Evolutionary conservation across 805 yeast genomes (phyloP), one percentile per base, ranked within the genome.

Genomic region (Hanseniaspora singularis): DNA sequence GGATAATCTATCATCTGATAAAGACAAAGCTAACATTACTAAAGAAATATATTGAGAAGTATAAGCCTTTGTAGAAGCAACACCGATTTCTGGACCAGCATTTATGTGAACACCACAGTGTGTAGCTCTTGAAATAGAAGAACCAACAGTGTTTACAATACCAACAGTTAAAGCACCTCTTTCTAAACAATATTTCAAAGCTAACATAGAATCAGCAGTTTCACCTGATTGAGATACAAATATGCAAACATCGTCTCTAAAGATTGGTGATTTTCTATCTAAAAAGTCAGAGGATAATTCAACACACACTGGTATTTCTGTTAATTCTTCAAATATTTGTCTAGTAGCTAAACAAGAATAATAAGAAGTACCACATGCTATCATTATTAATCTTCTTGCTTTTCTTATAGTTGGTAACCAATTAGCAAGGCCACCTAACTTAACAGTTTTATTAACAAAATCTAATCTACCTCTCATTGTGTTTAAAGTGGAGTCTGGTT

Each of bases 21-120:
- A 73, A n/a, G 89, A 85, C 46, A 92, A 73, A 1, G 97, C 97
- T 69, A 92, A 74, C 96, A 92, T 86, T 4, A 89, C 96, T 53
- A 92, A 71, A 0, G 98, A 97, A 64, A 94, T 88, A 65, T 79
- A 92, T 65, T 92, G 99, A 10, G 99, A 92, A 7, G 99, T 92
- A 70, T 92, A 92, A 24, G 98, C 98, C 69, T 92, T 92, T 40
- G 99, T 92, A 11, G 96, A 87, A 10, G 99, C 99, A 55, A 92
- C 99, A 65, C 98, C 97, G 53, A 92, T 92, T 68, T 92, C 99
- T 38, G 98, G 98, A 54, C 99, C 99, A 40, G 98, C 98, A 62
- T 92, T 92, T 63, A 92, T 88, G 65, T 92, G 99, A 49, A 92
- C 96, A 76, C 99, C 99, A 72, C 98, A 92, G 66, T 88, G 95